Base-by-base conservation (phyloP, 768 basidiomycete genomes). In the Pisolithus albus region DNA sequence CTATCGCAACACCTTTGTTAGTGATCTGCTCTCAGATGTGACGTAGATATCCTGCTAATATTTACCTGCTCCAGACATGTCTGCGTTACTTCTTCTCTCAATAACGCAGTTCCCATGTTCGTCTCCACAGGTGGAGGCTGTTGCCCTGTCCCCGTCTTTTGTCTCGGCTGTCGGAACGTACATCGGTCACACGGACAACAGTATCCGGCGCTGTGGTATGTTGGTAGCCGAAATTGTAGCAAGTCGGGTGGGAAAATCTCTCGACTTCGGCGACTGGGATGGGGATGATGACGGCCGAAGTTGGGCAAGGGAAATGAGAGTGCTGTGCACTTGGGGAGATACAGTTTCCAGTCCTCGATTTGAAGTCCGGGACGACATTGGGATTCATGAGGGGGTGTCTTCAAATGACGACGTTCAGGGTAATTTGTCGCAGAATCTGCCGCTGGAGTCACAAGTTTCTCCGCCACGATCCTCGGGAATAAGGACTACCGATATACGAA, bases 201-300 rank as follows among this genome's bases (percentile, higher is more conserved):
- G 82, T 4, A 77, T 96, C 18, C 84, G 95, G 4, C 78, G 84
- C 23, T 88, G 92, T 58, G 96, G 96, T 3, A 95, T 99, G 92
- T 77, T 97, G 32, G 83, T 81, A 0, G 95, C 89, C 0, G 95
- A 99, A 68, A 72, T 86, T 16, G 76, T 86, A 8, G 88, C 91
- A 1, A 70, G 72, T 5, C 71, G 73, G 24, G 74, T 74, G 13
- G 78, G 82, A 6, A 87, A 86, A 63, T 76, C 75, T 45, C 73
- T 97, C 19, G 74, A 81, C 52, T 97, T 99, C 57, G 84, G 79
- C 0, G 81, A 78, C 38, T 96, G 94, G 94, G 85, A 88, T 7
- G 91, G 86, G 1, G 77, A 82, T 1, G 83, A 80, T 4, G 73
- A 78, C 24, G 84, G 80, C 7, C 82, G 75, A 54, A 68, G 63